Base-by-base conservation (phyloP, 257 asterid species). In the Capsicum pubescens region DNA sequence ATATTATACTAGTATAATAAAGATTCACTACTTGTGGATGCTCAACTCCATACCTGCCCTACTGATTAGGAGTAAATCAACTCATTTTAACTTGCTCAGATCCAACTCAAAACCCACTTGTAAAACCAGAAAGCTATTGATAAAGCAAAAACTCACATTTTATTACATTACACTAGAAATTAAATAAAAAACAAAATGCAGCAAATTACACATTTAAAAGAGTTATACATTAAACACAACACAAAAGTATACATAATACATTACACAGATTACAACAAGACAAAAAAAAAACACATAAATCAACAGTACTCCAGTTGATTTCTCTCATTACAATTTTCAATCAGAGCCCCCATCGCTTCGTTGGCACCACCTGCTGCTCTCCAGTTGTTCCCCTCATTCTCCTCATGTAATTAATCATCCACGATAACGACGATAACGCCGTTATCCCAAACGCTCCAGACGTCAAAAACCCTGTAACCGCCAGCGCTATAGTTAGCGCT, bases 371-470 rank as follows among this genome's bases (percentile, higher is more conserved):
- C 39, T 88, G 32, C 32, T 26, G 90, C 83, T 91, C 92, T 70
- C 89, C 87, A 81, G 83, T 16, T 26, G 85, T 10, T 63, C 88
- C 93, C 48, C 66, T 79, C 84, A 87, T 83, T 11, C 84, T 72
- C 44, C 93, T 80, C 70, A 90, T 64, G 89, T 93, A 92, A 60
- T 89, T 93, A 9, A 91, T 66, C 16, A 92, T 82, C 97, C 98
- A 94, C 1, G 91, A 67, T 2, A 94, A 42, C 0, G 97, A 92
- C 3, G 98, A 91, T 8, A 94, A 91, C 7, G 97, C 97, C 4
- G 94, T 94, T 67, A 94, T 86, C 46, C 97, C 98, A 19, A 94
- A 92, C 0, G 89, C 97, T 0, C 95, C 97, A 0, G 97, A 90
- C 1, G 93, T 90, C 81, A 95, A 11, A 90, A 95, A 86, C 0